Evolutionary conservation across 345 rosid genomes (phyloP), one percentile per base, ranked within the genome.

Genomic region (Isatis tinctoria): DNA sequence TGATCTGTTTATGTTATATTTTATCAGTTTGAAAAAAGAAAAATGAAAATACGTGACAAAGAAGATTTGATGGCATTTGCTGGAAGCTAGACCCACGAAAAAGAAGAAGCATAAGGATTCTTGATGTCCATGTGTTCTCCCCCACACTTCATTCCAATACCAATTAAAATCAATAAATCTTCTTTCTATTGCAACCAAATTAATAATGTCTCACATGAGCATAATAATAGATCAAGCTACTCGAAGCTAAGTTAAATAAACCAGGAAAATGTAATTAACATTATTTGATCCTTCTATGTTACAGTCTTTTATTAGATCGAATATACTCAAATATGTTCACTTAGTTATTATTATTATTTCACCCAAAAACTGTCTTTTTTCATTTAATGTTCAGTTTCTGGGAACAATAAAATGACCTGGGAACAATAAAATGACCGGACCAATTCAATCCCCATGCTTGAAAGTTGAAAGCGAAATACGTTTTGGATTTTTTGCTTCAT

Each of bases 31-130:
- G 16, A 10, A 1, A 3, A n/a, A 26, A 39, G 22, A 49, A 70
- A 35, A 12, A 40, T 37, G 51, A 61, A 45, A 47, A 36, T 24
- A 57, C 6, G 39, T 66, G 78, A 66, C 72, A 28, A 67, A 27
- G 73, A 56, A 45, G 73, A 66, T 59, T 47, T 67, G 78, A 47
- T 67, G 77, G 73, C 62, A 74, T 67, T 59, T 60, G 68, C 78
- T 74, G 78, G 78, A 67, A 67, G 39, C 53, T 67, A 57, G 65
- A 54, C 65, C 72, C 65, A 65, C 59, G 64, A 43, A 6, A 73
- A 53, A 63, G 16, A 51, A 51, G 44, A 49, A 49, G 28, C 69
- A 61, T 37, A 61, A 37, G 30, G 33, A 37, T 33, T 61, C 4
- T 51, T 72, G 69, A 39, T 62, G 41, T 58, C 54, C 64, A 69